Evolutionary conservation across 441 rosid species (phyloP), one percentile per base, ranked within the genome.

Genomic region (Jatropha multifida): DNA sequence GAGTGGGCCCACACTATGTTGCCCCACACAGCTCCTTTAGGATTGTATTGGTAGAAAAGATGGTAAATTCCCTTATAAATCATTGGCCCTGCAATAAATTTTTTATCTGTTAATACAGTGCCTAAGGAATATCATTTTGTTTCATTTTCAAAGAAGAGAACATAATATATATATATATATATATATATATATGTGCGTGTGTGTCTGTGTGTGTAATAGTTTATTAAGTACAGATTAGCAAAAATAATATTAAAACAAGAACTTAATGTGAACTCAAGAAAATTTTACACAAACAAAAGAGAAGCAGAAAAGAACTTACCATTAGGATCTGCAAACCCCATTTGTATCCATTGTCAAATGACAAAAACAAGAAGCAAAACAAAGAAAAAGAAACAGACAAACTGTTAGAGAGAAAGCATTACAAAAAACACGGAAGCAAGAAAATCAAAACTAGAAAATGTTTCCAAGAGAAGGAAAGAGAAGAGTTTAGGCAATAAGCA

Each of bases 1-100:
- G 98, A 90, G 71, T 94, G 98, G 51, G 87, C 98, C 97, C 95
- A 90, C 6, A 90, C 94, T 7, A 88, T 87, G 85, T 88, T 86
- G 51, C 90, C 94, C 94, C 93, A 89, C 71, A 81, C 88, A 1
- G 89, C 89, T 7, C 90, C 94, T 70, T 89, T 81, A 0, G 98
- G 94, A 69, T 92, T 94, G 83, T 84, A 92, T 77, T 92, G 98
- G 79, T 90, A 94, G 83, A 94, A 94, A 15, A 94, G 68, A 75
- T 94, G 98, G 81, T 92, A 92, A 13, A 90, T 58, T 77, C 97
- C 98, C 70, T 87, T 90, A 89, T 92, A 90, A 67, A 90, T 77
- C 94, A 88, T 86, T 4, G 89, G 88, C 48, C 93, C 97, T 92
- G 85, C 77, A 44, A 62, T 40, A 6, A 32, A 12, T 4, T 6